Percentiles rank a stretch among this genome's conserved stretches.
phyloP scores from a whole-genome alignment of 2,329 filamentous ascomycete genomes.

The Aspergillus bombycis region DNA sequence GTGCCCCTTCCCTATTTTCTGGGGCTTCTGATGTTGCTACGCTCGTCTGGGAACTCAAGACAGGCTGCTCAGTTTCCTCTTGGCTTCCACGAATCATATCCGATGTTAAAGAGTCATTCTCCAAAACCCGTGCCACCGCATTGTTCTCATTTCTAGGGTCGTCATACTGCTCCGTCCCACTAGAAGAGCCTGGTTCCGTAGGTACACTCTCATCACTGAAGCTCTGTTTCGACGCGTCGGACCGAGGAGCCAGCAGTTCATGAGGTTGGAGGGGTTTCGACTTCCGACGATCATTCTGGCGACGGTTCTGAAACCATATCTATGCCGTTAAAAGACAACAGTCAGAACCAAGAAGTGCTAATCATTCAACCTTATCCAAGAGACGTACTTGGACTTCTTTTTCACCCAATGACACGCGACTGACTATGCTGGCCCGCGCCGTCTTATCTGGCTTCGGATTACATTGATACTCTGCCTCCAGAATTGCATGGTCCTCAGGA shows the following conservation, averaged over 20 bases:
- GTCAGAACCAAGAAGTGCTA: constrained; percentile 14
- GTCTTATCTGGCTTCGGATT: constrained; percentile 93
- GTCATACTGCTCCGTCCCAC: constrained; percentile 33
- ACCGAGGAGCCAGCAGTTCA: constrained; percentile 61
- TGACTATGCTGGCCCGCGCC: constrained; percentile 80
- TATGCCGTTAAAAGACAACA: constrained; percentile 41
- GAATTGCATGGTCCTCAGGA: constrained; percentile 82
- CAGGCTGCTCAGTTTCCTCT: constrained; percentile 29
- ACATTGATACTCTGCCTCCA: constrained; percentile 80
- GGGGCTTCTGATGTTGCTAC: constrained; percentile 28
- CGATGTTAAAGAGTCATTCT: constrained; percentile 21
- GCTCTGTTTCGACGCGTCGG: constrained; percentile 32
- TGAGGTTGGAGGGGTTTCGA: constrained; percentile 79
- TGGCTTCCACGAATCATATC: constrained; percentile 30
- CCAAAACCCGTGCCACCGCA: constrained; percentile 24
- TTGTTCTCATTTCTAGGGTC: constrained; percentile 23
- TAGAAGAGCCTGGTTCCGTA: constrained; percentile 32
- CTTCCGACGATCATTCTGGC: constrained; percentile 90
- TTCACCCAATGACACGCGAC: constrained; percentile 84
- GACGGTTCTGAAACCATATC: constrained; percentile 98
- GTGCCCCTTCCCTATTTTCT: constrained; percentile 27
- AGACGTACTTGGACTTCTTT: constrained; percentile 89
- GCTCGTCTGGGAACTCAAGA: constrained; percentile 36
- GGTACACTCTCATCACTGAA: constrained; percentile 33
- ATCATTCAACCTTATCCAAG: constrained; percentile 21